These are phyloP conservation scores for Nicotiana sylvestris DNA, from an alignment of 257 asterid species.

Conservation along the genomic window DNA sequence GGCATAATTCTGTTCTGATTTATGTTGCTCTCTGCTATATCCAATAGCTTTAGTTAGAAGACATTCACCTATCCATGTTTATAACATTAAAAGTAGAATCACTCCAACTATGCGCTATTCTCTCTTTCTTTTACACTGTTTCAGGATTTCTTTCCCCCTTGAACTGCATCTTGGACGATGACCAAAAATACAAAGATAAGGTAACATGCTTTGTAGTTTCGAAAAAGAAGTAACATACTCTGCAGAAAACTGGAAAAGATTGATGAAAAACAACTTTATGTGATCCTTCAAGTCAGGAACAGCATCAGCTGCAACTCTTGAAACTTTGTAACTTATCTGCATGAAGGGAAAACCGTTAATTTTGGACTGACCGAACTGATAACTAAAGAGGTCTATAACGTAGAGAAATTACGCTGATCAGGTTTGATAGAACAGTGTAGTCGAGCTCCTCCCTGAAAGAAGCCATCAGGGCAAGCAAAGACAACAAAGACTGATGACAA, in stretches of 20 bases:
- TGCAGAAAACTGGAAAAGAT: conserved; percentile 81
- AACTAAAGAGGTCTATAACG: conserved; percentile 8
- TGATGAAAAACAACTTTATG: conserved; percentile 61
- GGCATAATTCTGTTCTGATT: not conserved
- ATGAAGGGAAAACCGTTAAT: conserved; percentile 15
- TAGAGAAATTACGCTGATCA: conserved; percentile 57
- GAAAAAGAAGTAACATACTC: conserved; percentile 44
- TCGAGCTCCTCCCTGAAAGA: conserved; percentile 81
- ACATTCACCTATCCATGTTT: not conserved
- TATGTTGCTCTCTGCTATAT: not conserved
- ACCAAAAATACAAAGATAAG: not conserved
- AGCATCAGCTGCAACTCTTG: conserved; percentile 71
- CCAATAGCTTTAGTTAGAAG: not conserved
- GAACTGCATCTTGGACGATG: not conserved
- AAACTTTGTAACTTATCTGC: conserved; percentile 71
- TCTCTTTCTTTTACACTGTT: not conserved
- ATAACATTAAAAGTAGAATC: not conserved
- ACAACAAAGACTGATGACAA: conserved; percentile 70
- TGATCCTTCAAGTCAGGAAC: conserved; percentile 59
- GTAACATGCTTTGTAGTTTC: not conserved
- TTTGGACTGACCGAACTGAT: not conserved
- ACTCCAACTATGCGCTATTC: not conserved
- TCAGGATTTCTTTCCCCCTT: not conserved
- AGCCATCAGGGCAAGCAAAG: conserved; percentile 80
- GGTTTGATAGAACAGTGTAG: conserved; percentile 70